phyloP scores from a whole-genome alignment of 345 rosid species.

The Populus pruinosa region DNA sequence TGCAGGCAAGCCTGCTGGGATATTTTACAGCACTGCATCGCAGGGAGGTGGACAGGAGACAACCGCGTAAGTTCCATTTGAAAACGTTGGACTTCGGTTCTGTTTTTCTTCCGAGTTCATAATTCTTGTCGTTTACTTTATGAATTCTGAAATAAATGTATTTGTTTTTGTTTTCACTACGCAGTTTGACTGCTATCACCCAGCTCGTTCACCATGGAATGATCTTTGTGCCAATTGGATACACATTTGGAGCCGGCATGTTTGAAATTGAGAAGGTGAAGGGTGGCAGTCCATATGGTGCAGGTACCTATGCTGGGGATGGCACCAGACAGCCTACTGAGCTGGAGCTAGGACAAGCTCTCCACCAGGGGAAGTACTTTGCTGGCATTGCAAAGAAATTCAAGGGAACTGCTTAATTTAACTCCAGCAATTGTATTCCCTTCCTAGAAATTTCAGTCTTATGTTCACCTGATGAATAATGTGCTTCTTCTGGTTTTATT shows the following conservation, averaged over 20 bases:
- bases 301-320: slow-evolving; percentile 90
- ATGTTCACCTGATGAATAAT: neutral
- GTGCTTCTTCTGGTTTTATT: neutral
- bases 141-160: neutral
- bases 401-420: slow-evolving; percentile 51
- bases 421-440: neutral
- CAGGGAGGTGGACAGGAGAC: slow-evolving; percentile 99
- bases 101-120: neutral
- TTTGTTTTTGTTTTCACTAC: neutral
- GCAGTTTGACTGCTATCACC: slow-evolving; percentile 88
- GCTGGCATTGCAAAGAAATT: slow-evolving; percentile 86
- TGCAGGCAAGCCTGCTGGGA: slow-evolving; percentile 96
- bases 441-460: neutral
- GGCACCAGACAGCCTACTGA: slow-evolving; percentile 85
- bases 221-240: slow-evolving; percentile 89
- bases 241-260: slow-evolving; percentile 99
- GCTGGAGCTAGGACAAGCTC: slow-evolving; percentile 78
- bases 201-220: slow-evolving; percentile 97
- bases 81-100: neutral
- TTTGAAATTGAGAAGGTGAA: slow-evolving; percentile 89
- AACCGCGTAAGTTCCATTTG: slow-evolving; percentile 61
- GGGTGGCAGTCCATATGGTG: slow-evolving; percentile 95
- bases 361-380: slow-evolving; percentile 95
- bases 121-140: neutral
- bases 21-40: slow-evolving; percentile 95